phyloP scores from a whole-genome alignment of 345 rosid genomes.

The Gossypium thurberi region DNA sequence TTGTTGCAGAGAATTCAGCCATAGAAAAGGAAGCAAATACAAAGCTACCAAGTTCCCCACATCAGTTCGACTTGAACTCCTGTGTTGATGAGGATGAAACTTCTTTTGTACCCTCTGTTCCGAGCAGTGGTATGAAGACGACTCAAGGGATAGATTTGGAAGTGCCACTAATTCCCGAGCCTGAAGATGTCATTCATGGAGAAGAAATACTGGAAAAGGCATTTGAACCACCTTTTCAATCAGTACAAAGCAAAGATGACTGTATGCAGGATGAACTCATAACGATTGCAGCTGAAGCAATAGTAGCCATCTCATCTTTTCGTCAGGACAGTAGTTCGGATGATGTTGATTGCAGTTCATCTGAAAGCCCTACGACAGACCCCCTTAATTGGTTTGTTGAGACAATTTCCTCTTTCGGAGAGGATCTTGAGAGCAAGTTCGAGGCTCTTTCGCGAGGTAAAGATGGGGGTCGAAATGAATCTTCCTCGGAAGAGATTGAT shows the following conservation, averaged over 20 bases:
- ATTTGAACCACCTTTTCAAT: constrained; percentile 23
- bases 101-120: constrained; percentile 28
- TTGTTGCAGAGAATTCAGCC: constrained; percentile 28
- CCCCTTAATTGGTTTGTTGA: constrained; percentile 81
- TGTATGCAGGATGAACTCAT: constrained; percentile 35
- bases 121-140: constrained; percentile 28
- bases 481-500: constrained; percentile 52
- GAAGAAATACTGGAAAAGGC: constrained; percentile 31
- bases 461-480: constrained; percentile 29
- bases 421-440: constrained; percentile 40
- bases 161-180: constrained; percentile 50
- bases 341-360: constrained; percentile 24
- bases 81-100: constrained; percentile 61
- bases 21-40: constrained; percentile 32
- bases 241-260: constrained; percentile 25
- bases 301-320: constrained; percentile 61
- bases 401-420: constrained; percentile 47
- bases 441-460: constrained; percentile 29
- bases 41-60: constrained; percentile 31
- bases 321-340: constrained; percentile 16
- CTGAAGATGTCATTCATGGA: constrained; percentile 37
- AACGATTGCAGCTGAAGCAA: constrained; percentile 66
- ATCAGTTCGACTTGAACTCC: constrained; percentile 63
- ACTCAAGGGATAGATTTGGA: constrained; percentile 64
- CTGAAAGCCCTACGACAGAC: constrained; percentile 32